A percentile compares a stretch with the other conserved stretches of the same genome.
phyloP scores from a whole-genome alignment of 257 asterid genomes.

The Solanum tarijense region DNA sequence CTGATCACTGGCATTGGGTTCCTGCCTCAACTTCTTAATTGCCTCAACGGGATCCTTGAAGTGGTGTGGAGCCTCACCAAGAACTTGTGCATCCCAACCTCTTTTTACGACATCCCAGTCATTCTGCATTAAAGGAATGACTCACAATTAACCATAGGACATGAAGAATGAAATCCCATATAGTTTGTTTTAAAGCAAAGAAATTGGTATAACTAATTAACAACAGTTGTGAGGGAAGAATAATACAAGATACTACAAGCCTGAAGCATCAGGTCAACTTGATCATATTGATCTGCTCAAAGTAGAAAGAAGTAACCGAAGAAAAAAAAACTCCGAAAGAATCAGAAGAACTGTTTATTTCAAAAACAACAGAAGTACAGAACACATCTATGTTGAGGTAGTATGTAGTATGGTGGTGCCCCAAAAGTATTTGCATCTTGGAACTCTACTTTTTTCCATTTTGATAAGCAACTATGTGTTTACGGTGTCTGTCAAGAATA shows the following conservation, averaged over 20 bases:
- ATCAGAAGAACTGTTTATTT: neutral
- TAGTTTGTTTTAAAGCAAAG: neutral
- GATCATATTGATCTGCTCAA: neutral
- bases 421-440: neutral
- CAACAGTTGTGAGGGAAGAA: neutral
- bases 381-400: neutral
- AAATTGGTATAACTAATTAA: neutral
- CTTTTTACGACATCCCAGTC: conserved; percentile 91
- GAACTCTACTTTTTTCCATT: neutral
- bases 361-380: conserved; percentile 1
- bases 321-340: neutral
- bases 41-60: conserved; percentile 70
- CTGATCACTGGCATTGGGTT: conserved; percentile 58
- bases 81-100: conserved; percentile 99
- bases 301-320: neutral
- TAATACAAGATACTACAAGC: neutral
- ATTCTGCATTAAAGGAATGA: conserved; percentile 33
- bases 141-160: neutral
- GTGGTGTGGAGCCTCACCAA: conserved; percentile 92
- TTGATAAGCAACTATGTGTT: neutral
- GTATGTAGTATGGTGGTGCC: neutral
- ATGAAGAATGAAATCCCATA: conserved; percentile 2
- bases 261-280: neutral
- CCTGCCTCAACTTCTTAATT: conserved; percentile 74
- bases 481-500: neutral